Base-by-base conservation (phyloP, 768 basidiomycete genomes). In the Rhizopogon sp. region DNA sequence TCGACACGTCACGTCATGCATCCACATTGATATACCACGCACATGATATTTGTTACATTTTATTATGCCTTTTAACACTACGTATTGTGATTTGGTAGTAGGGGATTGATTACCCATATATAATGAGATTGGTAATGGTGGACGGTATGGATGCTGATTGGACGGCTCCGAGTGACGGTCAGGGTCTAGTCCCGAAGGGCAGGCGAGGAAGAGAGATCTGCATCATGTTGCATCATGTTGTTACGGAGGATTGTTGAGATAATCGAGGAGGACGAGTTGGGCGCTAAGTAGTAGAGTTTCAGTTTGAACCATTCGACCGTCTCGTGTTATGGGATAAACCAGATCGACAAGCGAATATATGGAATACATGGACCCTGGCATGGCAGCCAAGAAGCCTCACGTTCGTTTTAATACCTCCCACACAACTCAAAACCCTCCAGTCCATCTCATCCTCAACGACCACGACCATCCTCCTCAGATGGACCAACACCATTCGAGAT, bases 351-450 rank as follows among this genome's bases (percentile, higher is more conserved):
- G 25, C 25, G 25, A 25, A 37, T 58, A 57, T 64, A 61, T 57
- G 62, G 35, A 37, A 37, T 37, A 67, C 62, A 60, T 53, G 58
- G 60, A 69, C 67, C 70, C 64, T 70, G 60, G 52, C 35, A 63
- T 62, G 61, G 56, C 55, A 43, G 61, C 65, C 64, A 63, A 61
- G 66, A 63, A 61, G 66, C 68, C 71, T 72, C 67, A 70, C 67
- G 64, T 67, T 64, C 63, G 67, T 71, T 69, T 69, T 70, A 68
- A 70, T 69, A 65, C 70, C 57, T 64, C 68, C 60, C 66, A 57
- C 66, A 57, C 66, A 20, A 10, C 31, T 41, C 49, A 54, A n/a
- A 47, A 40, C 6, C 49, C 52, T 59, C 58, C 65, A 53, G 46
- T 65, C 54, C 62, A 58, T 54, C 22, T 22, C 45, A 49, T 39